Evolutionary conservation across 2,329 filamentous ascomycete genomes (phyloP), one percentile per base, ranked within the genome.

Genomic region (Botrytis pseudocinerea): DNA sequence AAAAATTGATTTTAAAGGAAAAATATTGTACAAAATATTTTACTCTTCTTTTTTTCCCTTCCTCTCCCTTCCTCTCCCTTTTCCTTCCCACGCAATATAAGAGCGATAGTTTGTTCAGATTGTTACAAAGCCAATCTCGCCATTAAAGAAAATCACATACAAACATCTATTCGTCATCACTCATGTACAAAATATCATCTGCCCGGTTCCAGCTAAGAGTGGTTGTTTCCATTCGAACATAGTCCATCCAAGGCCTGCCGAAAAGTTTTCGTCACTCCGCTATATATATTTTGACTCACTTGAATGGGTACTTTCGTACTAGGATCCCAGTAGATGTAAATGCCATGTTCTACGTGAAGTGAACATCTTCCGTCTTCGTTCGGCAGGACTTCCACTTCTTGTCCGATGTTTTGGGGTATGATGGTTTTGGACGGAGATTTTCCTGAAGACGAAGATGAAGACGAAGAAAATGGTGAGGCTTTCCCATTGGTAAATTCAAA

Each of bases 41-140:
- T 25, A 2, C 14, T 51, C 14, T 1, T 12, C 25, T 2, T 25
- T 22, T 0, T 48, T 46, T 22, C 9, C 0, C 9, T 0, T 1
- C n/a, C n/a, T n/a, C n/a, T n/a, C 7, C 10, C 12, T n/a, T 5
- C 4, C 48, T 16, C 10, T 12, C 48, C 25, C 48, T 5, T 25
- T 46, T 2, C 10, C 12, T 14, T 25, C 46, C 12, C 22, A 5
- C 12, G 6, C 4, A 7, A 38, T 25, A 5, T 6, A 51, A 14
- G 9, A 1, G 1, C 12, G 12, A 12, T 5, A 14, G 5, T 25
- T 1, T 25, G 25, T n/a, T 25, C 46, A 51, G 12, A 25, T 14
- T 14, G 10, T 10, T 51, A 8, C 0, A n/a, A 51, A 12, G 25
- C 12, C 46, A 25, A 51, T n/a, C 4, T 51, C 0, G 25, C 14